phyloP scores from a whole-genome alignment of 2,329 filamentous ascomycete species.

The Fusarium illudens region DNA sequence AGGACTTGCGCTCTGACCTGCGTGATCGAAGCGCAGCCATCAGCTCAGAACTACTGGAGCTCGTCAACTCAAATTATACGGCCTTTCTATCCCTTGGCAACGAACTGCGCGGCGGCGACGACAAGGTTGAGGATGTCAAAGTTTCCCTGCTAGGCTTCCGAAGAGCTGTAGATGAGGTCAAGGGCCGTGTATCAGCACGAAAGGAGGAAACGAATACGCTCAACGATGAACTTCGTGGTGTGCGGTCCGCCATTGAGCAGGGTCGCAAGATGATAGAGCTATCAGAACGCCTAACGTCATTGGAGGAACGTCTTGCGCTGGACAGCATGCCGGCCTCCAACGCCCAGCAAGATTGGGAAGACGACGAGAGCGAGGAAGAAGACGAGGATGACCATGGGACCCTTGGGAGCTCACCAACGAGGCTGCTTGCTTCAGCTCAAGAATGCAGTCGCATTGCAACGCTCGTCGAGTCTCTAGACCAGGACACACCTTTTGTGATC shows the following conservation, averaged over 20 bases:
- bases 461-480: conserved; percentile 56
- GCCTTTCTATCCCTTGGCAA: conserved; percentile 86
- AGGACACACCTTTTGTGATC: conserved; percentile 58
- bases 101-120: conserved; percentile 85
- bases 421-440: conserved; percentile 55
- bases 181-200: conserved; percentile 69
- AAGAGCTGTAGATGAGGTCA: conserved; percentile 80
- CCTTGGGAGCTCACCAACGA: conserved; percentile 57
- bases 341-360: conserved; percentile 42
- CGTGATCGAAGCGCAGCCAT: conserved; percentile 82
- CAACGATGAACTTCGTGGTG: conserved; percentile 71
- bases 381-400: conserved; percentile 47
- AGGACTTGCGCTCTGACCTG: conserved; percentile 88
- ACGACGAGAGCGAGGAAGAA: conserved; percentile 54
- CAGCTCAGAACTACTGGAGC: conserved; percentile 85
- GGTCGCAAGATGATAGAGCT: conserved; percentile 72
- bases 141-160: conserved; percentile 88
- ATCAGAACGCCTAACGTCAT: conserved; percentile 66
- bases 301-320: conserved; percentile 72
- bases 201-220: conserved; percentile 69
- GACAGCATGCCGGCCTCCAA: conserved; percentile 46
- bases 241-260: conserved; percentile 69
- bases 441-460: conserved; percentile 55
- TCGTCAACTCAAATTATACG: conserved; percentile 95
- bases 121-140: conserved; percentile 88